Evolutionary conservation across 352 stramenopile species (phyloP), one percentile per base, ranked within the genome.

Genomic region (Phytophthora citrophthora): DNA sequence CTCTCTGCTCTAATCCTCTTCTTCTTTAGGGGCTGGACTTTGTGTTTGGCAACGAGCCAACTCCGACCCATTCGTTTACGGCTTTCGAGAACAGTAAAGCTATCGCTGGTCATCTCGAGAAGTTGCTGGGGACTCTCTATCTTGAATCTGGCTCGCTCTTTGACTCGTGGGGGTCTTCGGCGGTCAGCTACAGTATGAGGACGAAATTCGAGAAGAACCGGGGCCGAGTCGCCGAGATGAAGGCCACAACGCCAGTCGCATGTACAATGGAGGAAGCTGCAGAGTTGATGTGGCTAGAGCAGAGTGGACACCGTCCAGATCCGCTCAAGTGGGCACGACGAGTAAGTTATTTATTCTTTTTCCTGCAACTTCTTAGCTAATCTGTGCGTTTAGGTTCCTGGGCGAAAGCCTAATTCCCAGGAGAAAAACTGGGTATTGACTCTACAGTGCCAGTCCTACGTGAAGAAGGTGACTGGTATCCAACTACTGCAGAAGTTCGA

Each of bases 351-450:
- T 44, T 50, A 7, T 50, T 6, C 13, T 50, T 9, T 36, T 36
- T 15, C 7, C 11, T 36, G 6, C 26, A 24, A 32, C 2, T 50
- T 13, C 43, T 9, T 10, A n/a, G n/a, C 36, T 39, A 34, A 13
- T 26, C 2, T 53, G 10, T 49, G 4, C 8, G 9, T 34, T 26
- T 38, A 72, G 57, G 47, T 44, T 4, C 27, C 6, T 3, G 57
- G 50, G 0, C 23, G 51, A 7, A 41, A 61, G 11, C 46, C 46
- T 27, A 57, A 68, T 5, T 64, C 64, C 6, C 39, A 49, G 27
- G 57, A 68, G 23, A 72, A 68, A 38, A 63, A 61, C 20, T 68
- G 55, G 47, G 29, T 72, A 10, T 49, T 65, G 39, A 50, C 47
- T 8, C 32, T 68, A 5, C 45, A 43, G 7, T 52, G 41, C 26